Percentiles rank a stretch among this genome's conserved stretches.
phyloP scores from a whole-genome alignment of 2,329 filamentous ascomycete species.

The Sarocladium brachiariae region DNA sequence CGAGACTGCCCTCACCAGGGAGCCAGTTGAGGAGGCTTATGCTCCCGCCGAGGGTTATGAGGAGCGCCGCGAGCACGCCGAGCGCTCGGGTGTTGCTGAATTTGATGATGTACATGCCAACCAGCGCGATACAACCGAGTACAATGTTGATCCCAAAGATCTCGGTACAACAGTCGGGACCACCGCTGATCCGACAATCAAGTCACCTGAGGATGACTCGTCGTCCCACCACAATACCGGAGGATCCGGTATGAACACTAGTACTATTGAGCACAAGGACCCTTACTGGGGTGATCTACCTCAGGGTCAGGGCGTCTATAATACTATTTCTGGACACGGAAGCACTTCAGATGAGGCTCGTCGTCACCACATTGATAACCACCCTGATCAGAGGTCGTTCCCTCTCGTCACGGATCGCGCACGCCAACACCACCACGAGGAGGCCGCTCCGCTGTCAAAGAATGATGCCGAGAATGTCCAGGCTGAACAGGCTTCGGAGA shows the following conservation, averaged over 20 bases:
- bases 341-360: slow-evolving; percentile 4
- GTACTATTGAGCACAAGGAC: slow-evolving; percentile 3
- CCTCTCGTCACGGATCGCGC: slow-evolving; percentile 6
- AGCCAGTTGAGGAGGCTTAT: slow-evolving; percentile 6
- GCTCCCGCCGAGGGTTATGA: slow-evolving; percentile 6
- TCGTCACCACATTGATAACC: neutral
- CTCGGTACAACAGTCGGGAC: neutral
- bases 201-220: neutral
- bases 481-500: neutral
- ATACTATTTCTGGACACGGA: slow-evolving; percentile 6
- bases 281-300: slow-evolving; percentile 7
- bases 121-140: neutral
- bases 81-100: neutral
- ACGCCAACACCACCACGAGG: neutral
- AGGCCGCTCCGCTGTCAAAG: too few species aligned
- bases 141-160: slow-evolving; percentile 1
- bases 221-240: neutral
- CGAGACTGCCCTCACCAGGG: neutral
- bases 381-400: neutral
- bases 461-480: neutral
- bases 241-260: neutral
- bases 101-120: neutral
- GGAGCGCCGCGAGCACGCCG: slow-evolving; percentile 1
- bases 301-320: slow-evolving; percentile 5
- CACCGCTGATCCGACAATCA: neutral